Base-by-base conservation (phyloP, 257 asterid genomes). In the Paraleonurus japonicus region DNA sequence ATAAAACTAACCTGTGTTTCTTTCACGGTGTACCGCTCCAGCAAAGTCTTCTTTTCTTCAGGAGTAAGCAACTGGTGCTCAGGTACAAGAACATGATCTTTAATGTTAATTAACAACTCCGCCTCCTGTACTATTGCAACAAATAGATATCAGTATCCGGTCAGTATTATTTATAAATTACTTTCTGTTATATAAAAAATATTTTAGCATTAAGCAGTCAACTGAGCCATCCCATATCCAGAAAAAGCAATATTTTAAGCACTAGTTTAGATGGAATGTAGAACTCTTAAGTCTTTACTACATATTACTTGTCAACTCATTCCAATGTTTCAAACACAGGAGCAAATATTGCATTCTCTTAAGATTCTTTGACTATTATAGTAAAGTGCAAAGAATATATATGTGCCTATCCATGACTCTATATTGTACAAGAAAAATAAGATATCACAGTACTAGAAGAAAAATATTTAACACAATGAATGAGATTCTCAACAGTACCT, bases 21-120 rank as follows among this genome's bases (percentile, higher is more conserved):
- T 65, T 90, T 93, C 78, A 93, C 94, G 0, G 96, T 90, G 78
- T 93, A 90, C 85, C 91, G 79, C 68, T 89, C 96, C 55, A 90
- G 86, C 82, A 93, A 71, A 10, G 90, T 82, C 69, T 86, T 93
- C 86, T 93, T 90, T 80, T 93, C 96, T 54, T 81, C 95, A n/a
- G 79, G 61, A 5, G 83, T 74, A 15, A 90, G 94, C 72, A 89
- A 65, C 83, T 87, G 90, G 71, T 93, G 98, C 82, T 85, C 87
- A 2, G 96, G 97, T 60, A 88, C 90, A 70, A 92, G 95, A 71
- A 83, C 89, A 39, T 92, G 97, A 8, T 90, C 83, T 79, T 86
- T 90, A 50, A 92, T 82, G 80, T 92, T 92, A 73, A 90, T 80
- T 73, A 92, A 71, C 84, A 92, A 76, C 83, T 92, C 98, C 3